Evolutionary conservation across 148 eudicot species (phyloP).

Genomic region (Drosera capensis): DNA sequence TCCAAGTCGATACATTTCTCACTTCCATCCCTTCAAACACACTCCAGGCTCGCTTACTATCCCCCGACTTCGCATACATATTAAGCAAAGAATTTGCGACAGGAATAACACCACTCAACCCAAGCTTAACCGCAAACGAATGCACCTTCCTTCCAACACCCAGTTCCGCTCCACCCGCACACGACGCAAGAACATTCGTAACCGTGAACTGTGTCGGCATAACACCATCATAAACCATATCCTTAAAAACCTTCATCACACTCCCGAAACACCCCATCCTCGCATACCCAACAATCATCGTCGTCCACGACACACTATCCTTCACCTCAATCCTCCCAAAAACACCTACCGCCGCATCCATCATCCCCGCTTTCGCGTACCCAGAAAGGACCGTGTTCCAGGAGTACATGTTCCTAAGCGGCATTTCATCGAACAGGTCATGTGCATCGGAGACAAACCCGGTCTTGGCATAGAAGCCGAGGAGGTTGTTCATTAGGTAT

Average conservation of each 20-base stretch:
- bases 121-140: not conserved
- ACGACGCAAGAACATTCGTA: slow-evolving; percentile 51
- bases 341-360: slow-evolving; percentile 19
- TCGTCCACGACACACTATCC: slow-evolving; percentile 37
- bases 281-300: slow-evolving; percentile 48
- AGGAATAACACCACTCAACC: not conserved
- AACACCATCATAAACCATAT: slow-evolving; percentile 28
- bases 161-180: slow-evolving; percentile 27
- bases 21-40: slow-evolving; percentile 42
- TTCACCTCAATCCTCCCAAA: slow-evolving; percentile 33
- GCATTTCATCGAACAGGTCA: not conserved
- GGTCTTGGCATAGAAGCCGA: slow-evolving; percentile 10
- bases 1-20: slow-evolving; percentile 43
- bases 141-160: slow-evolving; percentile 3
- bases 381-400: slow-evolving; percentile 60
- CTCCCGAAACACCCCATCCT: slow-evolving; percentile 25
- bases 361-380: slow-evolving; percentile 42
- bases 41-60: not conserved
- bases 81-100: not conserved
- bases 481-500: slow-evolving; percentile 44
- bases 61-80: not conserved
- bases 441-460: not conserved
- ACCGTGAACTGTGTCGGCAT: slow-evolving; percentile 42
- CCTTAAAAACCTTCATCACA: slow-evolving; percentile 33
- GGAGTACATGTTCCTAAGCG: slow-evolving; percentile 21